Evolutionary conservation across 257 asterid genomes (phyloP).

Genomic region (Coffea canephora): DNA sequence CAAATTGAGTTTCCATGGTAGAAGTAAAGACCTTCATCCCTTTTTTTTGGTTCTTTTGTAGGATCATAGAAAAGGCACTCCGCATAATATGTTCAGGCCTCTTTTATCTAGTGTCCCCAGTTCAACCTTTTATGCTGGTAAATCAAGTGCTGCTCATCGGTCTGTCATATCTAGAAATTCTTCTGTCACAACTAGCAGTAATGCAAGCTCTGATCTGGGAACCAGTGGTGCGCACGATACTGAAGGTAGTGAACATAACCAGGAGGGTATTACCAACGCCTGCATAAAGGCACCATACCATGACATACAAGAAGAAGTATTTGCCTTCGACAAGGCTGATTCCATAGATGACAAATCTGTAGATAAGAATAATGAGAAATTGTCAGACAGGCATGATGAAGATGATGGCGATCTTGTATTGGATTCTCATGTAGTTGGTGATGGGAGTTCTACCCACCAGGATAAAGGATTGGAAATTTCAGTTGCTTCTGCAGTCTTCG

Average conservation of each 20-base stretch:
- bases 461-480: slow-evolving; percentile 29
- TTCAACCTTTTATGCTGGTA: slow-evolving; percentile 72
- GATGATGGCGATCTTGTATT: slow-evolving; percentile 23
- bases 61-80: slow-evolving; percentile 79
- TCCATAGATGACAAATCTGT: slow-evolving; percentile 36
- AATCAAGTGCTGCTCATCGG: slow-evolving; percentile 51
- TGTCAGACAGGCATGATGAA: slow-evolving; percentile 32
- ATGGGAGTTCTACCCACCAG: slow-evolving; percentile 31
- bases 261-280: slow-evolving; percentile 53
- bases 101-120: slow-evolving; percentile 95
- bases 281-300: slow-evolving; percentile 35
- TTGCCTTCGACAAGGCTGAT: slow-evolving; percentile 62
- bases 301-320: slow-evolving; percentile 55
- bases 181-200: slow-evolving; percentile 82
- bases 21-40: not conserved
- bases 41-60: slow-evolving; percentile 24
- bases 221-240: slow-evolving; percentile 59
- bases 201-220: slow-evolving; percentile 79
- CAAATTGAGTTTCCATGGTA: not conserved
- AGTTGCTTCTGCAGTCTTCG: slow-evolving; percentile 34
- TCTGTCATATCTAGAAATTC: slow-evolving; percentile 67
- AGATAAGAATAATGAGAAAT: slow-evolving; percentile 26
- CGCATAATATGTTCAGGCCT: slow-evolving; percentile 97
- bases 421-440: slow-evolving; percentile 31
- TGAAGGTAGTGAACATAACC: slow-evolving; percentile 67